These are phyloP conservation scores for Amanita phalloides DNA, from an alignment of 768 basidiomycete species.

Conservation along the genomic window DNA sequence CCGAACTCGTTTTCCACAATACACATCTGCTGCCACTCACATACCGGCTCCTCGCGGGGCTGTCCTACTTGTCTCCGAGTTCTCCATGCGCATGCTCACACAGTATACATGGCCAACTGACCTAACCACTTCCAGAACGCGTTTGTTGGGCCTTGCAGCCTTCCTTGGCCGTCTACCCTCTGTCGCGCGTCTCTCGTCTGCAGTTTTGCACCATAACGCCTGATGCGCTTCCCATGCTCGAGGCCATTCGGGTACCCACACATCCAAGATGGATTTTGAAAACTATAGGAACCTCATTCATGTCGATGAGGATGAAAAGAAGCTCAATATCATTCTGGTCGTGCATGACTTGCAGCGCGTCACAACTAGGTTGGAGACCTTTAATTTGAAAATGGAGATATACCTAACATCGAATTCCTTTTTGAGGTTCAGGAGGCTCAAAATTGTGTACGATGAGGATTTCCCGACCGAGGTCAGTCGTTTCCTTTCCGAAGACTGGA, in stretches of 20 bases:
- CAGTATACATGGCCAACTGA: conserved; percentile 12
- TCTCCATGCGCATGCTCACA: conserved; percentile 13
- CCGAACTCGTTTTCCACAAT: conserved; percentile 24
- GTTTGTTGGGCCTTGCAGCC: conserved; percentile 9
- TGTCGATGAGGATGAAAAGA: conserved; percentile 12
- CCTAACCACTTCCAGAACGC: conserved; percentile 2
- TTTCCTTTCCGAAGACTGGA: neutral
- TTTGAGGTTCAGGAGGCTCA: conserved; percentile 22
- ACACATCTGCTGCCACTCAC: conserved; percentile 25
- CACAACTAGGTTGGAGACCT: conserved; percentile 9
- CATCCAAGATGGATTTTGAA: conserved; percentile 8
- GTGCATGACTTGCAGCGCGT: conserved; percentile 16
- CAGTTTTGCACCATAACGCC: conserved; percentile 8
- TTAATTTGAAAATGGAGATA: conserved; percentile 33
- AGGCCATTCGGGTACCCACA: conserved; percentile 10
- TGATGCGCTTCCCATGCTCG: conserved; percentile 9
- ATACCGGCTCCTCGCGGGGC: conserved; percentile 20
- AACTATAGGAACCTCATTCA: conserved; percentile 9
- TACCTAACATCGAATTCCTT: conserved; percentile 30
- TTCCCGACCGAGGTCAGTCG: conserved; percentile 29
- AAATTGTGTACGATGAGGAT: conserved; percentile 25
- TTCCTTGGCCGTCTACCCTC: conserved; percentile 10
- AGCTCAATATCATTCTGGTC: conserved; percentile 8
- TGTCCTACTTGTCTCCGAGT: conserved; percentile 8
- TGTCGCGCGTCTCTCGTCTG: conserved; percentile 10